A percentile compares a stretch with the other conserved stretches of the same genome.
Conservation (phyloP, 148 eudicot species). For the Camellia lanceoleosa region DNA sequence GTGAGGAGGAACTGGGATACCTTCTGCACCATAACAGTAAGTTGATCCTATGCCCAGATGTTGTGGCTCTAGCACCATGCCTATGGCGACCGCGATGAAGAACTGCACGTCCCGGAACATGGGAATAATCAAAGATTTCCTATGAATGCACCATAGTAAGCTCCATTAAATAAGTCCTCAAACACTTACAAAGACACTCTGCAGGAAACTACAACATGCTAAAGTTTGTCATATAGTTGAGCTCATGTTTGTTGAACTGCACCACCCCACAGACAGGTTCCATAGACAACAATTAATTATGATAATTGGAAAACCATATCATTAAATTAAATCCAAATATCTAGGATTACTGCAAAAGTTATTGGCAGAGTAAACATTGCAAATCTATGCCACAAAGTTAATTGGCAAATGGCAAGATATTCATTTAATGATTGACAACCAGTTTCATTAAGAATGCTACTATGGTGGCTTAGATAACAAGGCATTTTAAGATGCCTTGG, state of each 20-base stretch:
- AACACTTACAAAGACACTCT: constrained; percentile 10
- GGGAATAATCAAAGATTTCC: constrained; percentile 87
- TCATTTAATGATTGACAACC: not conserved
- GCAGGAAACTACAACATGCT: constrained; percentile 17
- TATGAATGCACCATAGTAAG: constrained; percentile 28
- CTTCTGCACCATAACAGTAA: constrained; percentile 97
- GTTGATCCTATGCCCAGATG: constrained; percentile 70
- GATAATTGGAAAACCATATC: not conserved
- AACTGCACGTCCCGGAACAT: constrained; percentile 83
- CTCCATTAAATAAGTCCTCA: constrained; percentile 4
- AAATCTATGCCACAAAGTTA: not conserved
- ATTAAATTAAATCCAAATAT: not conserved
- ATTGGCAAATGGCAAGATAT: not conserved
- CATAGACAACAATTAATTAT: not conserved
- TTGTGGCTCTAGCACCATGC: constrained; percentile 98
- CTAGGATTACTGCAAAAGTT: not conserved
- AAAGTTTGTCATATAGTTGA: not conserved
- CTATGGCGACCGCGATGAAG: constrained; percentile 99
- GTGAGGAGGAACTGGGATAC: constrained; percentile 33
- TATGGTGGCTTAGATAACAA: not conserved
- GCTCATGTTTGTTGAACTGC: not conserved
- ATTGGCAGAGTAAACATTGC: not conserved
- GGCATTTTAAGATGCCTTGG: not conserved
- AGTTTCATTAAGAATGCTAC: not conserved
- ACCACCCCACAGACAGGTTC: not conserved